A percentile compares a stretch with the other conserved stretches of the same genome.
Evolutionary conservation across 2,329 filamentous ascomycete species (phyloP).

Genomic region (Trichocomaceae sp.): DNA sequence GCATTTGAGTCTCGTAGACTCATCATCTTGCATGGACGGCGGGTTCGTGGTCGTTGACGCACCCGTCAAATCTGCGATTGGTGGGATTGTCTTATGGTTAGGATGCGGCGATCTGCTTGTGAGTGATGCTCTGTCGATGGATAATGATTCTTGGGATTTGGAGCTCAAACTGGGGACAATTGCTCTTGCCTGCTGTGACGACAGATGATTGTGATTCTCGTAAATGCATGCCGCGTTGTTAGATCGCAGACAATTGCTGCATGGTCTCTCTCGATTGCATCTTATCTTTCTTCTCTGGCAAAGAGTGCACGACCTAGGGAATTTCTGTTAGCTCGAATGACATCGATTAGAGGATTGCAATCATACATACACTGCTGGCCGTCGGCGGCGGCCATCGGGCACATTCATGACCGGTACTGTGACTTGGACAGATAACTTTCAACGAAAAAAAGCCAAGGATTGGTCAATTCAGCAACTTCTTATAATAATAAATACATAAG

Average conservation of each 20-base stretch:
- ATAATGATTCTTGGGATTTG: neutral
- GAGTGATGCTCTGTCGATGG: neutral
- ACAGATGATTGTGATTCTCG: constrained; percentile 19
- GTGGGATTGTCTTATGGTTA: constrained; percentile 13
- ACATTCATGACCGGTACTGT: constrained; percentile 16
- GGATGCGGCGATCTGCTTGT: constrained; percentile 10
- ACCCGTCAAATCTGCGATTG: neutral
- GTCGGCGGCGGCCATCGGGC: constrained; percentile 33
- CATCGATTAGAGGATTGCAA: neutral
- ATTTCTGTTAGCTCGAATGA: constrained; percentile 10
- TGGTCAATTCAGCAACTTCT: neutral
- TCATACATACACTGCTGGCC: constrained; percentile 43
- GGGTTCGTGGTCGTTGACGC: constrained; percentile 21
- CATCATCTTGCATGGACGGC: constrained; percentile 26
- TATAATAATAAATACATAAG: neutral
- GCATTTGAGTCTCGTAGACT: constrained; percentile 29
- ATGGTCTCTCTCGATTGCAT: constrained; percentile 55
- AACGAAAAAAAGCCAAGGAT: neutral
- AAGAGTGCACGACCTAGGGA: constrained; percentile 47
- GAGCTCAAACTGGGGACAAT: neutral
- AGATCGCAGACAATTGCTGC: constrained; percentile 54
- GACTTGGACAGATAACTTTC: neutral
- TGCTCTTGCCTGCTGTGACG: neutral
- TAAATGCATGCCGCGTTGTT: constrained; percentile 50
- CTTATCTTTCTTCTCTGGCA: constrained; percentile 57